A percentile compares a stretch with the other conserved stretches of the same genome.
These are phyloP conservation scores for Lecanoromycetidae sp. DNA, from an alignment of 2,329 filamentous ascomycete species.

Conservation along the genomic window DNA sequence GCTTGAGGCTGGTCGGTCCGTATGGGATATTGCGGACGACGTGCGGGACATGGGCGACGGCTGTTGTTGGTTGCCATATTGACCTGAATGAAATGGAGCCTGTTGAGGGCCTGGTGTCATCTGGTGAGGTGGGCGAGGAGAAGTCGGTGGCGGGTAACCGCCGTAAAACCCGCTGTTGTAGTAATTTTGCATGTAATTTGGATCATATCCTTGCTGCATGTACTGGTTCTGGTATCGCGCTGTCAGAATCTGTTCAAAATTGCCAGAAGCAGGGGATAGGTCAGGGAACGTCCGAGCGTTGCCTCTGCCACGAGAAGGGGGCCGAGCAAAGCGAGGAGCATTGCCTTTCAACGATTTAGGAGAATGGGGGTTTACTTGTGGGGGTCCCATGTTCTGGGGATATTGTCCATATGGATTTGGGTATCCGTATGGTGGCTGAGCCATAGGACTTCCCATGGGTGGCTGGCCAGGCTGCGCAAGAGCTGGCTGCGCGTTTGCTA, in stretches of 20 bases:
- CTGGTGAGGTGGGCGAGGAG: conserved; percentile 36
- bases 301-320: conserved; percentile 4
- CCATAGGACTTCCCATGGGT: conserved; percentile 54
- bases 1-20: conserved; percentile 52
- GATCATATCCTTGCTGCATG: conserved; percentile 43
- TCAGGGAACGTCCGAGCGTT: conserved; percentile 35
- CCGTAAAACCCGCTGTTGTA: conserved; percentile 30
- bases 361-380: conserved; percentile 47
- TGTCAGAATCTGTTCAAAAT: conserved; percentile 65
- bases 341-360: conserved; percentile 24
- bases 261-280: conserved; percentile 55
- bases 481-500: conserved; percentile 52
- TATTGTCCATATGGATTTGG: conserved; percentile 32
- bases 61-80: conserved; percentile 43
- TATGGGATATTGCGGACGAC: conserved; percentile 61
- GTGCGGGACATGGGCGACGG: conserved; percentile 67
- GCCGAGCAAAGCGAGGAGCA: neutral
- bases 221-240: conserved; percentile 53
- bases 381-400: conserved; percentile 43
- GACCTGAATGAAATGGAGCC: conserved; percentile 38
- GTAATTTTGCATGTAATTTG: conserved; percentile 29
- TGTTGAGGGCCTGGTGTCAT: conserved; percentile 38
- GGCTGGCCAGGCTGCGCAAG: conserved; percentile 62
- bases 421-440: conserved; percentile 42
- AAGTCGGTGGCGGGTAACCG: conserved; percentile 31